Percentiles rank a stretch among this genome's conserved stretches.
Conservation (phyloP, 345 rosid genomes). For the Eucalyptus melliodora region DNA sequence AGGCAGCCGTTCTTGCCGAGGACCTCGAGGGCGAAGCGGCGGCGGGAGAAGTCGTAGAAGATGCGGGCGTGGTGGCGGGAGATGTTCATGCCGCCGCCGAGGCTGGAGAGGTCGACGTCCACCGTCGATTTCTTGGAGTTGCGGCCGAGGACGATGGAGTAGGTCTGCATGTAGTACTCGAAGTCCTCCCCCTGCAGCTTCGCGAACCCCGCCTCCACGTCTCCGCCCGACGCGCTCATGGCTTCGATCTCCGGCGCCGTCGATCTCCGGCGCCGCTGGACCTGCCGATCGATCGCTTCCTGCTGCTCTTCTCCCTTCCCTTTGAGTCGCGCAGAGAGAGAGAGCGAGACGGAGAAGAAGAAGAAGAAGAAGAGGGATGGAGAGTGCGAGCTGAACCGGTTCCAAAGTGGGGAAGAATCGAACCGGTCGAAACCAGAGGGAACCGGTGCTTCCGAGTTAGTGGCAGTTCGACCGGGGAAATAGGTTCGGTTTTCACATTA, state of each 20-base stretch:
- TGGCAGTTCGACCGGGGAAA: not conserved
- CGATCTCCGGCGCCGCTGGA: not conserved
- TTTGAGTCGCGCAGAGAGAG: not conserved
- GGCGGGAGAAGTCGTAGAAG: constrained; percentile 92
- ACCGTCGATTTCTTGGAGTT: constrained; percentile 93
- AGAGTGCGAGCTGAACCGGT: not conserved
- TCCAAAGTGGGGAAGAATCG: not conserved
- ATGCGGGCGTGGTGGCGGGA: constrained; percentile 93
- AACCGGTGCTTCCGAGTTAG: not conserved
- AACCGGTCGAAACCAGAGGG: not conserved
- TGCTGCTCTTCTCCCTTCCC: not conserved
- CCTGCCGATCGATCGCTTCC: not conserved
- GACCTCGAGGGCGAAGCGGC: constrained; percentile 93
- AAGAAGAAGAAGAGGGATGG: not conserved
- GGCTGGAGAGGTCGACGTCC: constrained; percentile 88
- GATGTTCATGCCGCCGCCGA: constrained; percentile 98
- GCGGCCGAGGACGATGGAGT: constrained; percentile 89
- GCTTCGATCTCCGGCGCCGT: constrained; percentile 10
- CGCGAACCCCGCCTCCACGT: constrained; percentile 95
- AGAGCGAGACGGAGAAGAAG: not conserved
- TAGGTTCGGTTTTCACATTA: no score
- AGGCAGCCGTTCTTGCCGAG: constrained; percentile 97
- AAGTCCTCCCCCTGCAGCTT: constrained; percentile 97
- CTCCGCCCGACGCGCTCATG: constrained; percentile 43
- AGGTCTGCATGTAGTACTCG: constrained; percentile 97